Evolutionary conservation across 495 filamentous ascomycete species (phyloP).

Genomic region (Halenospora varia): DNA sequence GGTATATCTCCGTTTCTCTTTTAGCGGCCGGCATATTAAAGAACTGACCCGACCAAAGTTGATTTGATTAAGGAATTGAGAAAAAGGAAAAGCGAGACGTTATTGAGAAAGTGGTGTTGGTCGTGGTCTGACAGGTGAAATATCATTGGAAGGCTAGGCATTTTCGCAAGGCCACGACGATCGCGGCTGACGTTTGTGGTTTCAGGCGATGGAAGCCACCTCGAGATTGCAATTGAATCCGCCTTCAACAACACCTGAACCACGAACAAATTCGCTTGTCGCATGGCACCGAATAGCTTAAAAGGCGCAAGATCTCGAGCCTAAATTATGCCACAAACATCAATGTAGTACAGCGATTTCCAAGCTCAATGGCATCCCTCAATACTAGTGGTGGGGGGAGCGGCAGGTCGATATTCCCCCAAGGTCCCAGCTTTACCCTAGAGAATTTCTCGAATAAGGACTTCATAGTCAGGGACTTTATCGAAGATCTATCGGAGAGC

Average conservation of each 20-base stretch:
- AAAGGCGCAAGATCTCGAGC: background rate
- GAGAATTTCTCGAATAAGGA: constrained; percentile 88
- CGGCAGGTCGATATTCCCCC: constrained; percentile 65
- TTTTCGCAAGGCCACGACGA: constrained; percentile 5
- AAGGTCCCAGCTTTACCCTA: constrained; percentile 75
- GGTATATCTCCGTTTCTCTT: constrained; percentile 44
- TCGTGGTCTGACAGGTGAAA: background rate
- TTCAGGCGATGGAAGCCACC: constrained; percentile 4
- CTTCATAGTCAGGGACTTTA: constrained; percentile 97
- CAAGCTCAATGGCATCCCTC: constrained; percentile 37
- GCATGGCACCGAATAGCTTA: background rate
- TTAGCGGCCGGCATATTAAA: constrained; percentile 20
- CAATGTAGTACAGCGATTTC: no score
- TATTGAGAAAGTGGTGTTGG: background rate
- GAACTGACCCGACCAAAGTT: background rate
- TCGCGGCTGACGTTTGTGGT: background rate
- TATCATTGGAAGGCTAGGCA: constrained; percentile 14
- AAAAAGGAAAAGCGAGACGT: background rate
- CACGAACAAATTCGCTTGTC: background rate
- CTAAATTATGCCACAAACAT: background rate
- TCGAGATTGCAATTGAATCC: background rate
- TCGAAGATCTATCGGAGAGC: constrained; percentile 86
- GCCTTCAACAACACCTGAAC: background rate
- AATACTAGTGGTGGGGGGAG: constrained; percentile 39
- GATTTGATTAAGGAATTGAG: background rate